Conservation (phyloP, 331 rosid genomes). For the Malus hybrid region DNA sequence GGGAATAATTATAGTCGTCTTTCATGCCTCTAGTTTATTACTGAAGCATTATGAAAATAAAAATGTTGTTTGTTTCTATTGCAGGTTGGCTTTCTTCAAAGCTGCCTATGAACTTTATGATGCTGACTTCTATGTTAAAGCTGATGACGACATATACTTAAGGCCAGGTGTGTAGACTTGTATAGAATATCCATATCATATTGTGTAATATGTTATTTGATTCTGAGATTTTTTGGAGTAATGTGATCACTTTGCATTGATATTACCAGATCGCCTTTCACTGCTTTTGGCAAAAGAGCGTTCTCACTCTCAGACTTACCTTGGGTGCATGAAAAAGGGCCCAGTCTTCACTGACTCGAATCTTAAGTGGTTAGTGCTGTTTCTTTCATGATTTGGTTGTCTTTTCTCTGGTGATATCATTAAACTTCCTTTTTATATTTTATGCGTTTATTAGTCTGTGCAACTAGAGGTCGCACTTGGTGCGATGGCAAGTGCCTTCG, state of each 20-base stretch:
- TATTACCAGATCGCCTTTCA: conserved; percentile 77
- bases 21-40: conserved; percentile 12
- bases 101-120: conserved; percentile 89
- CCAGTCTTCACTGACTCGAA: conserved; percentile 94
- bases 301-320: conserved; percentile 79
- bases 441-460: background rate
- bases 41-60: background rate
- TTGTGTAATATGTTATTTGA: background rate
- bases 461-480: too few species aligned
- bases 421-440: background rate
- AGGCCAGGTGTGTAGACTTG: conserved; percentile 65
- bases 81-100: conserved; percentile 89
- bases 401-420: conserved; percentile 11
- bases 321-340: conserved; percentile 98
- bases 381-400: conserved; percentile 1
- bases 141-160: conserved; percentile 89
- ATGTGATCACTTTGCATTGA: conserved; percentile 22
- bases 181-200: background rate
- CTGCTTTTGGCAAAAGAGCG: conserved; percentile 74
- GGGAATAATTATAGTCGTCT: conserved; percentile 8
- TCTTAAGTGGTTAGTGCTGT: conserved; percentile 75
- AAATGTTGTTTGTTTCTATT: conserved; percentile 12
- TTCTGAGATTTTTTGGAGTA: conserved; percentile 10
- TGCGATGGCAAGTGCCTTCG: too few species aligned
- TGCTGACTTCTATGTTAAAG: conserved; percentile 82